phyloP scores from a whole-genome alignment of 1,284 basidiomycete species.

The Gomphus sp. region DNA sequence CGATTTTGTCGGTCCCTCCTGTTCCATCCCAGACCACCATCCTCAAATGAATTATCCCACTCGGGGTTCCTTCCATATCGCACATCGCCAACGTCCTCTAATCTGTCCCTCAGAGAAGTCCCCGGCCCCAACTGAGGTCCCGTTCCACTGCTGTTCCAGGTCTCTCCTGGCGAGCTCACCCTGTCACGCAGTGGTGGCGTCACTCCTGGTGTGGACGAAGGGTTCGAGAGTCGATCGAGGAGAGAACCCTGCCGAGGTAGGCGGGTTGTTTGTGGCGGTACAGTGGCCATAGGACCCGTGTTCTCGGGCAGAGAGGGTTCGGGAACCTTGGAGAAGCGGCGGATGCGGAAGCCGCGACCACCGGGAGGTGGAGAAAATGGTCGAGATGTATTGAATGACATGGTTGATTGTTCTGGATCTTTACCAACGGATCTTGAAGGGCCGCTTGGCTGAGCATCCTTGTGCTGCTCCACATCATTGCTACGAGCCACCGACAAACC shows the following conservation, averaged over 20 bases:
- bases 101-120: neutral
- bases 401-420: neutral
- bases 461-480: neutral
- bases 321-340: neutral
- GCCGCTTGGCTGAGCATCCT: neutral
- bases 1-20: neutral
- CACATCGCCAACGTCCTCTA: neutral
- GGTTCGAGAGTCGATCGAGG: conserved; percentile 9
- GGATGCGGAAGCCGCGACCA: neutral
- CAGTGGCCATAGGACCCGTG: neutral
- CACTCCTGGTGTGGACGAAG: neutral
- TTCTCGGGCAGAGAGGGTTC: neutral
- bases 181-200: neutral
- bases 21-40: neutral
- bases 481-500: neutral
- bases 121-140: neutral
- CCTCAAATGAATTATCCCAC: neutral
- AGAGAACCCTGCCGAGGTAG: neutral
- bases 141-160: neutral
- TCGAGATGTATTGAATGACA: neutral
- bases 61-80: neutral
- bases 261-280: neutral
- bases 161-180: neutral
- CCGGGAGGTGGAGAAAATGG: neutral
- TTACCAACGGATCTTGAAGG: neutral